Base-by-base conservation (phyloP, 352 stramenopile species). In the Labyrinthula sp. region DNA sequence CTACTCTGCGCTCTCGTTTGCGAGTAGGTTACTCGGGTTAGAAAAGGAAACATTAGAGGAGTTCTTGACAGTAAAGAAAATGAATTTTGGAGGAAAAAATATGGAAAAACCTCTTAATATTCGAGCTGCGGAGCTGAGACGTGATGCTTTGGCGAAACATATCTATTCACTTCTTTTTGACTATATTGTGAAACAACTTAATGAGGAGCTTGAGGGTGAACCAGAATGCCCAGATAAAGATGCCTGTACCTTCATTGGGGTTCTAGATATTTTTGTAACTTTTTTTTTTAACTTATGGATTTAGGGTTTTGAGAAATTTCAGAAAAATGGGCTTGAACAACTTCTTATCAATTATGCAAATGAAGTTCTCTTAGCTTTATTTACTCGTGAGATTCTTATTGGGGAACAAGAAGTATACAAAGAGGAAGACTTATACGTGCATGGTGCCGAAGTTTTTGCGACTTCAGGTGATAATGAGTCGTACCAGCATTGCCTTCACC, bases 121-220 rank as follows among this genome's bases (percentile, higher is more conserved):
- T n/a, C n/a, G n/a, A n/a, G n/a, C n/a, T n/a, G n/a, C n/a, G n/a
- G n/a, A n/a, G 10, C 43, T 45, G 43, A 52, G 40, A n/a, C 65
- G 83, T 14, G 82, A 95, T 60, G 79, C 83, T 2, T 66, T 96
- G 26, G 81, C 84, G 15, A 96, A 95, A 67, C 69, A 83, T 24
- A 72, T 92, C 20, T 95, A 96, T 64, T 87, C 78, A 0, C 89
- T 82, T 61, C 71, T 95, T 54, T 97, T 97, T 49, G 68, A 95
- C 57, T 94, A 82, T 82, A 82, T 97, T 56, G 82, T 97, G 35
- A 65, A 85, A 38, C 67, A 65, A 29, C 72, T 88, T n/a, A 88
- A 88, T 62, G 31, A 20, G 5, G 38, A n/a, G n/a, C n/a, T n/a
- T n/a, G n/a, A n/a, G n/a, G n/a, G n/a, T n/a, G n/a, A n/a, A n/a